Evolutionary conservation across 208 protist species (phyloP), one percentile per base, ranked within the genome.

Genomic region (Borovskyia barvae): DNA sequence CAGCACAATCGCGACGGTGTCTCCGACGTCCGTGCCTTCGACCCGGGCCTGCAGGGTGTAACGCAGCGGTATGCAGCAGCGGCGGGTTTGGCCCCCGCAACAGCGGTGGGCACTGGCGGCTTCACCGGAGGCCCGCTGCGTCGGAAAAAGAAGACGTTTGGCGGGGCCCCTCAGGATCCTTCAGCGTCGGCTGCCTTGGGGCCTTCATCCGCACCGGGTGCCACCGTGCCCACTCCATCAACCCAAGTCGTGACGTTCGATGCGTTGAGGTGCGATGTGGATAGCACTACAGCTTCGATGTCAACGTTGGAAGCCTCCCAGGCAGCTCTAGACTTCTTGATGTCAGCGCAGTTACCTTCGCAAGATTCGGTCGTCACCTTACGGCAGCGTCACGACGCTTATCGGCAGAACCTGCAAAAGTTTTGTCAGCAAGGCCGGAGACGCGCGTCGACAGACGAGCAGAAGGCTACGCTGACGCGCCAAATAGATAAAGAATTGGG

Each of bases 11-110:
- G 45, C 35, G 19, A 48, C 28, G 49, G 33, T 20, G 61, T 66
- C 20, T 66, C 57, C 28, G 66, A 73, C 35, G 52, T 65, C 20
- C 57, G 66, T 9, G 66, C 66, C 19, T 73, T 62, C 29, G 66
- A 73, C 36, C 66, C 66, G 1, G 15, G 37, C 22, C 43, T 73
- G 43, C 57, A 73, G 24, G 58, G 56, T 19, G 17, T 66, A 6
- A 48, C 55, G 29, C 58, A 66, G 52, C 68, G 68, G 1, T 52
- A 39, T 25, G 7, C 39, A 12, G 24, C 22, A 9, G 17, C 20
- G 14, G 50, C 46, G n/a, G 24, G 40, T 15, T n/a, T n/a, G n/a
- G n/a, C n/a, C n/a, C n/a, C n/a, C n/a, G n/a, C n/a, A n/a, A n/a
- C n/a, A n/a, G n/a, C n/a, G n/a, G n/a, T n/a, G n/a, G n/a, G n/a